Conservation (phyloP, 2,329 filamentous ascomycete species). For the Fusarium sp. region DNA sequence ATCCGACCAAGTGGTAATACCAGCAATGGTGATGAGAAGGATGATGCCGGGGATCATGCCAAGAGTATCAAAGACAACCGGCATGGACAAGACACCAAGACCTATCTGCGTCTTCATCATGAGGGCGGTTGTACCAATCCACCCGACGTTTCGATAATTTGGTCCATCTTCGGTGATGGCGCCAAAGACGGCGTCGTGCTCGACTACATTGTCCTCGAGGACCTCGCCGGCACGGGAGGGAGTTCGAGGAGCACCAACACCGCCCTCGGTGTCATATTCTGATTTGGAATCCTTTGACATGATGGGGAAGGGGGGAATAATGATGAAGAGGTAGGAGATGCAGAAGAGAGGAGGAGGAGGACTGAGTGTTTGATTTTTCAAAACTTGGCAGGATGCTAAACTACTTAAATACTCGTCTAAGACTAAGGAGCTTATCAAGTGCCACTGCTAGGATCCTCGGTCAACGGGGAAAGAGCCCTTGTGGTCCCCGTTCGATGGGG, state of each 20-base stretch:
- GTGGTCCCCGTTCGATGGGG: background rate
- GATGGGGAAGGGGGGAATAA: background rate
- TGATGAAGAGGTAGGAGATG: background rate
- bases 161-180: conserved; percentile 39
- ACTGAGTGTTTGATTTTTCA: background rate
- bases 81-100: conserved; percentile 57
- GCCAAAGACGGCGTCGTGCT: conserved; percentile 42
- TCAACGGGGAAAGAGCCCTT: background rate
- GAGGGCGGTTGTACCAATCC: conserved; percentile 52
- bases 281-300: conserved; percentile 4
- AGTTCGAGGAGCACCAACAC: background rate
- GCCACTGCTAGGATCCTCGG: background rate
- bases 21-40: conserved; percentile 49
- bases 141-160: conserved; percentile 47
- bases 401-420: conserved; percentile 1
- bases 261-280: background rate
- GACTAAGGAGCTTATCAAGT: background rate
- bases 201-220: background rate
- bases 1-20: conserved; percentile 44
- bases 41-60: conserved; percentile 57
- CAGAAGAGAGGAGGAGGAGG: background rate
- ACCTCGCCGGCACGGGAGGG: background rate
- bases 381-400: background rate
- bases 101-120: conserved; percentile 58
- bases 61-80: conserved; percentile 53